phyloP scores from a whole-genome alignment of 805 yeast genomes.

The Candida maesae region DNA sequence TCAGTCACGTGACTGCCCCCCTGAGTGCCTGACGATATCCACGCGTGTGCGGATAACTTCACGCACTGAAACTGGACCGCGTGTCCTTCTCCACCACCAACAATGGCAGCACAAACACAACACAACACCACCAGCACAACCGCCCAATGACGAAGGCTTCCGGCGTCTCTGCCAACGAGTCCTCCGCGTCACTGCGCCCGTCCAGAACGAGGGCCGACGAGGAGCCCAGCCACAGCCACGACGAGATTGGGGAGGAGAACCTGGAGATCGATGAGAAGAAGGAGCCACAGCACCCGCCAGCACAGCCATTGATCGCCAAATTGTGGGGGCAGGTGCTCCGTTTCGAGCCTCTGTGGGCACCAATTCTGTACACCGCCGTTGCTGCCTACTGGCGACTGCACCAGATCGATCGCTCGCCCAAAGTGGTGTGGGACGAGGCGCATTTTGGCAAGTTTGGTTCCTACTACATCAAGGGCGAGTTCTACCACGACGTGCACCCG shows the following conservation, averaged over 20 bases:
- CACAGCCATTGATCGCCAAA: constrained; percentile 3
- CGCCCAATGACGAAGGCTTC: constrained; percentile 12
- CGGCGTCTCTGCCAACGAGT: constrained; percentile 9
- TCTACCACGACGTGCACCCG: constrained; percentile 85
- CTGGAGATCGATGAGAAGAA: constrained; percentile 4
- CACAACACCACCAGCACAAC: neutral
- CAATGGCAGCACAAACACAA: no score
- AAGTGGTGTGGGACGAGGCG: constrained; percentile 87
- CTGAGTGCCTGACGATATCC: neutral
- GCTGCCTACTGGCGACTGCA: constrained; percentile 57
- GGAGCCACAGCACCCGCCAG: neutral
- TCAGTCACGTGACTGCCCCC: neutral
- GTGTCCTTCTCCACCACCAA: neutral
- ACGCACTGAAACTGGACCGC: constrained; percentile 3
- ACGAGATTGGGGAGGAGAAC: neutral
- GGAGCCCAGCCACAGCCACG: no score
- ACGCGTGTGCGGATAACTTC: neutral
- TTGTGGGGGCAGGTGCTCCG: constrained; percentile 1
- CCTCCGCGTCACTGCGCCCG: constrained; percentile 4
- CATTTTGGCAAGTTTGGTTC: constrained; percentile 88
- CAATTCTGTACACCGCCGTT: constrained; percentile 39
- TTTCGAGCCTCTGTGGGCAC: constrained; percentile 32
- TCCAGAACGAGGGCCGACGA: neutral
- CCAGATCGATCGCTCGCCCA: constrained; percentile 50
- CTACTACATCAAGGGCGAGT: constrained; percentile 71